phyloP scores from a whole-genome alignment of 768 basidiomycete species.

The Macrocybe gigantea region DNA sequence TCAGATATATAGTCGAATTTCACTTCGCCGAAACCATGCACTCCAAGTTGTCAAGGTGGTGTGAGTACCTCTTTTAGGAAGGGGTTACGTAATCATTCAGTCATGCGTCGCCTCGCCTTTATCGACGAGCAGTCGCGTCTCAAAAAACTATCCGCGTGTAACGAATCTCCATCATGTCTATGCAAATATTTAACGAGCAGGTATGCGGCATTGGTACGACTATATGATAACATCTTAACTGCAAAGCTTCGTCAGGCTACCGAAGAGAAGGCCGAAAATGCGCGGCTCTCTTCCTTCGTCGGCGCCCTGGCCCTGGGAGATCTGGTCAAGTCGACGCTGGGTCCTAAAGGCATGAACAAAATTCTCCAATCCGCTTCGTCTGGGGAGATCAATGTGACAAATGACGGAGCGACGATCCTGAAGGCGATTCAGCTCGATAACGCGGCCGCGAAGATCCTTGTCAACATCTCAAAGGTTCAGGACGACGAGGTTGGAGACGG shows the following conservation, averaged over 20 bases:
- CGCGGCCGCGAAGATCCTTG: slow-evolving; percentile 97
- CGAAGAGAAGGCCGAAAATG: slow-evolving; percentile 96
- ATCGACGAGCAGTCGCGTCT: too few relatives aligned
- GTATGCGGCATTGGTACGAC: slow-evolving; percentile 19
- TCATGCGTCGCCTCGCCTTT: too few relatives aligned
- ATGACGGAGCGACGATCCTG: slow-evolving; percentile 97
- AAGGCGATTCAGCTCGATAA: slow-evolving; percentile 98
- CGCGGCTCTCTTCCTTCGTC: slow-evolving; percentile 95
- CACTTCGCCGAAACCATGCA: too few relatives aligned
- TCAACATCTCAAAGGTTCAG: slow-evolving; percentile 99
- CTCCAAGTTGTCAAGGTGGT: too few relatives aligned
- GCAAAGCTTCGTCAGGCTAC: slow-evolving; percentile 46
- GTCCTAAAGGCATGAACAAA: slow-evolving; percentile 99
- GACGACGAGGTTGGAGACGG: slow-evolving; percentile 99
- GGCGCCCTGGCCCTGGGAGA: slow-evolving; percentile 97
- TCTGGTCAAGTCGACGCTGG: slow-evolving; percentile 96
- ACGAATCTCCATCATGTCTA: slow-evolving; percentile 39
- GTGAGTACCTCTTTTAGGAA: too few relatives aligned
- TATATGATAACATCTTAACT: slow-evolving; percentile 1
- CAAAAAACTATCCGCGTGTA: too few relatives aligned
- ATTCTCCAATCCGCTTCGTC: slow-evolving; percentile 89
- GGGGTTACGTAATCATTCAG: too few relatives aligned
- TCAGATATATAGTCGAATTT: too few relatives aligned
- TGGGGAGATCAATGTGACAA: slow-evolving; percentile 94
- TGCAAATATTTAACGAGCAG: slow-evolving; percentile 68